Evolutionary conservation across 2,329 filamentous ascomycete species (phyloP), one percentile per base, ranked within the genome.

Genomic region (Exutisphaerella laricina): DNA sequence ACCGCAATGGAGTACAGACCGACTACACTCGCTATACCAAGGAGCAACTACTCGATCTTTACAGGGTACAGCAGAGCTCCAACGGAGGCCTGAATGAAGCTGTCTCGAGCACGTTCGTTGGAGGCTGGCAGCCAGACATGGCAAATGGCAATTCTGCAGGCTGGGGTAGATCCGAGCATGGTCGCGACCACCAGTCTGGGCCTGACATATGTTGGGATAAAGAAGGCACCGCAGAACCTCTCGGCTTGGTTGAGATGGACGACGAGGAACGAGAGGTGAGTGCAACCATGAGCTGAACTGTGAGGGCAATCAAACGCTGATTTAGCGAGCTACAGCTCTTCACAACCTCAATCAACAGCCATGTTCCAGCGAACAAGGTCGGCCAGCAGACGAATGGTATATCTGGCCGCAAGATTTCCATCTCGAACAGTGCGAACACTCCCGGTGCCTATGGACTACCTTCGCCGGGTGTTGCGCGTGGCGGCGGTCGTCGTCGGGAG

Each of bases 201-300:
- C 86, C 89, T n/a, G 88, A 92, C 50, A 79, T 90, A 30, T 97
- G 89, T 65, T 98, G 90, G 92, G 86, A 94, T 60, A 68, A 77
- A 45, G 75, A 76, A 46, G 88, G 85, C 17, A 75, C 76, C 40
- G 74, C 80, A 32, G 75, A 78, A 51, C 88, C 89, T 5, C 71
- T 96, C 51, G 80, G 80, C 21, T 64, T 95, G 51, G 74, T 79
- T 49, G 80, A 85, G 31, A 80, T 94, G 78, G 77, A 72, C 22
- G 78, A 82, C 34, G 77, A 80, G 40, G 80, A 83, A 66, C 77
- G 71, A 67, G 78, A 82, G 69, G 79, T 82, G 61, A 16, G 56
- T 52, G 16, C n/a, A n/a, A n/a, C n/a, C n/a, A n/a, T n/a, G n/a
- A n/a, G n/a, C n/a, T n/a, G n/a, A n/a, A n/a, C n/a, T n/a, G n/a